Conservation (phyloP, 192 early-diverging fungal genomes). For the Backusella liffmaniae region DNA sequence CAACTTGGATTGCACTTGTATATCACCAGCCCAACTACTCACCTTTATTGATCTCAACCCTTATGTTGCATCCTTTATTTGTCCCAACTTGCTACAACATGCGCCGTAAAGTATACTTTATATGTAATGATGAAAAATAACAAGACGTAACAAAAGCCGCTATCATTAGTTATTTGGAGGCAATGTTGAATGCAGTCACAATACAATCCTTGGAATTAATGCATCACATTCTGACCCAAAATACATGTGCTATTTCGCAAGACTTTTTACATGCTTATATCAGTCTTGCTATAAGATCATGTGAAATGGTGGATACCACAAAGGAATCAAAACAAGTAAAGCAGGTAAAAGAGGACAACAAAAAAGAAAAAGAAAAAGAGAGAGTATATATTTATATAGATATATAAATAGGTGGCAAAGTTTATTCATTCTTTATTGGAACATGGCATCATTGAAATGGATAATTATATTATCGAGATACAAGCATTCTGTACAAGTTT, state of each 20-base stretch:
- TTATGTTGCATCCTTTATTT: neutral
- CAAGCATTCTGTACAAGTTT: constrained; percentile 16
- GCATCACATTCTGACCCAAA: constrained; percentile 5
- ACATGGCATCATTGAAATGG: neutral
- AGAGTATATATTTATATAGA: neutral
- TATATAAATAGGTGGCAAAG: constrained; percentile 11
- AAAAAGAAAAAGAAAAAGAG: neutral
- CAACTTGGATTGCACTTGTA: neutral
- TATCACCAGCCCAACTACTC: neutral
- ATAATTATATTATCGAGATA: constrained; percentile 17
- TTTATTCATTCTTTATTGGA: constrained; percentile 23
- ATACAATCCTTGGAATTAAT: constrained; percentile 14
- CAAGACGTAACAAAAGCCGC: neutral
- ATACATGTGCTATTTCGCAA: neutral
- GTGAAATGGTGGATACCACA: constrained; percentile 1
- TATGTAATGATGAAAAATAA: no score
- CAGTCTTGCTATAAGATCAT: constrained; percentile 12
- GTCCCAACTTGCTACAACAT: neutral
- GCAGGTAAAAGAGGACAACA: neutral
- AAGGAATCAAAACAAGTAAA: constrained; percentile 6
- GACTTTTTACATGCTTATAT: constrained; percentile 19
- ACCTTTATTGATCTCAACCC: constrained; percentile 10
- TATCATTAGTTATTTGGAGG: constrained; percentile 13
- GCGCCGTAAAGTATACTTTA: neutral
- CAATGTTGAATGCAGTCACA: constrained; percentile 1